Conservation (phyloP, 2,329 filamentous ascomycete genomes). For the Xylogone sp. region DNA sequence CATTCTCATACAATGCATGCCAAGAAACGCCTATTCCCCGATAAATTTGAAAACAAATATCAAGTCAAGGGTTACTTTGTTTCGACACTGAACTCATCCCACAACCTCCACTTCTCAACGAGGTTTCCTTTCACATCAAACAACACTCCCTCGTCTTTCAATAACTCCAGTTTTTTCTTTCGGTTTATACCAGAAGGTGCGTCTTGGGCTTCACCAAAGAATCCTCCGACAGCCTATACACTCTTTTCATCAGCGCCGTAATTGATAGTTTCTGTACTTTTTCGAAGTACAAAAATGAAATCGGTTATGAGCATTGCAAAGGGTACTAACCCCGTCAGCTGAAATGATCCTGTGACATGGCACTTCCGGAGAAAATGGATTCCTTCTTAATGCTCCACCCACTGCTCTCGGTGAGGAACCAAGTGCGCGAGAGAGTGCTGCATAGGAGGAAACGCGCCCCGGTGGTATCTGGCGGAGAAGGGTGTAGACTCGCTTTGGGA, state of each 20-base stretch:
- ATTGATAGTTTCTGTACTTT: not conserved
- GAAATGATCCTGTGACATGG: slow-evolving; percentile 59
- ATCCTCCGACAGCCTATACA: slow-evolving; percentile 39
- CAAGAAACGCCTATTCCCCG: too few relatives aligned
- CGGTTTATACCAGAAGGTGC: slow-evolving; percentile 45
- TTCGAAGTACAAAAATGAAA: not conserved
- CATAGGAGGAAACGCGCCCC: slow-evolving; percentile 58
- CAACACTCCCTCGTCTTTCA: slow-evolving; percentile 41
- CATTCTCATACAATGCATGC: too few relatives aligned
- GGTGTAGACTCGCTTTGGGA: slow-evolving; percentile 43
- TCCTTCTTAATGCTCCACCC: slow-evolving; percentile 55
- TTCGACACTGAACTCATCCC: slow-evolving; percentile 35
- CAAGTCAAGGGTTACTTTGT: not conserved
- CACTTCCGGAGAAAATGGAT: slow-evolving; percentile 60
- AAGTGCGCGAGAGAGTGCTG: slow-evolving; percentile 51
- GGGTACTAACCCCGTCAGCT: slow-evolving; percentile 42
- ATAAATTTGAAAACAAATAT: too few relatives aligned
- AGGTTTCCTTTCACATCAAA: slow-evolving; percentile 42
- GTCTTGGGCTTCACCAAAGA: slow-evolving; percentile 47
- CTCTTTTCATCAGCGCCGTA: not conserved
- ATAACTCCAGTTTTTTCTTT: slow-evolving; percentile 38
- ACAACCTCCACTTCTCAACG: slow-evolving; percentile 35
- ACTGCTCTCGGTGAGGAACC: slow-evolving; percentile 58
- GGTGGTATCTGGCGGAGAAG: slow-evolving; percentile 56
- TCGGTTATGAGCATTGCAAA: not conserved